Evolutionary conservation across 2,329 filamentous ascomycete genomes (phyloP).

Genomic region (Colletotrichum sp.): DNA sequence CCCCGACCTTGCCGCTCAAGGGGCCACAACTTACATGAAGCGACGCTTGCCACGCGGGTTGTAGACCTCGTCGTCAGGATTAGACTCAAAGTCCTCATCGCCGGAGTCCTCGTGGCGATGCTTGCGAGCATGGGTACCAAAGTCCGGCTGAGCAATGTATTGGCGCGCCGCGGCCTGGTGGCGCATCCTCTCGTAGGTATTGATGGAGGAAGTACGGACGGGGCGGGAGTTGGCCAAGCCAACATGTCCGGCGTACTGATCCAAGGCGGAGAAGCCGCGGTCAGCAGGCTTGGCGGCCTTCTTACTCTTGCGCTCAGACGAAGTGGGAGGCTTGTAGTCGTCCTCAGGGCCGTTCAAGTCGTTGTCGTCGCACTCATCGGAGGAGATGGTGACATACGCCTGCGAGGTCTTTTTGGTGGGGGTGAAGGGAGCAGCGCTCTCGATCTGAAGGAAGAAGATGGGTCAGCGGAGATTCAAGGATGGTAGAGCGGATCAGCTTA

Average conservation of each 20-base stretch:
- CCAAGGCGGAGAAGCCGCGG: not conserved
- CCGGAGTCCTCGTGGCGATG: not conserved
- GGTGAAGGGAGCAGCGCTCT: not conserved
- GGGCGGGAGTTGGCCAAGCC: conserved; percentile 17
- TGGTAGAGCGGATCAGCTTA: not conserved
- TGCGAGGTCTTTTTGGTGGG: not conserved
- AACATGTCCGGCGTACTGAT: not conserved
- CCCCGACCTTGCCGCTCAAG: not conserved
- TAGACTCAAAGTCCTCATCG: not conserved
- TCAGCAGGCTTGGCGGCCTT: not conserved
- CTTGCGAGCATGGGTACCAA: not conserved
- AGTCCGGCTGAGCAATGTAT: not conserved
- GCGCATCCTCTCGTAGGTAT: conserved; percentile 18
- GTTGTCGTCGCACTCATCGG: not conserved
- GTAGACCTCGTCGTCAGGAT: not conserved
- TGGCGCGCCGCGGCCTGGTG: not conserved
- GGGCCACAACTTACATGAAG: not conserved
- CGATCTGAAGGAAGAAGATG: not conserved
- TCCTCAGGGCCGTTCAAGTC: not conserved
- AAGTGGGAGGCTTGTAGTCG: not conserved
- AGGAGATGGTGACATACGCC: not conserved
- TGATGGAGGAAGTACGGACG: conserved; percentile 3
- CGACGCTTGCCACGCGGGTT: not conserved
- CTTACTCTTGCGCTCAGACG: not conserved
- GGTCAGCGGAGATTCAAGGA: too few relatives aligned